Evolutionary conservation across 2,329 filamentous ascomycete genomes (phyloP).

Genomic region (Xylaria sp.): DNA sequence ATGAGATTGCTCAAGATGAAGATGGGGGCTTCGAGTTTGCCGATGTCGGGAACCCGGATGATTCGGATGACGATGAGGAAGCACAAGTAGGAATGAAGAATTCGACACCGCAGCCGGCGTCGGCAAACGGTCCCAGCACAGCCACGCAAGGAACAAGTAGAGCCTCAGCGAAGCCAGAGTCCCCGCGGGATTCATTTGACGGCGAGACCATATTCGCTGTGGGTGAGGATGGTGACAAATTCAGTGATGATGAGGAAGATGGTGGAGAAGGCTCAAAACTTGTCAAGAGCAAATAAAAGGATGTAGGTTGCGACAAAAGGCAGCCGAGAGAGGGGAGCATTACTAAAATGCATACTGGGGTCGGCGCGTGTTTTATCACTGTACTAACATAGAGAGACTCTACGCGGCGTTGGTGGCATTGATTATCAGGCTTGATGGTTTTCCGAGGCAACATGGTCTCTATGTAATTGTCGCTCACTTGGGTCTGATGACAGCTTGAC

Average conservation of each 20-base stretch:
- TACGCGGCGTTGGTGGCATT: conserved; percentile 34
- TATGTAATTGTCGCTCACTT: conserved; percentile 22
- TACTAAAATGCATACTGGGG: not conserved
- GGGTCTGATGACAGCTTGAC: not conserved
- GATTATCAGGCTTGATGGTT: conserved; percentile 19
- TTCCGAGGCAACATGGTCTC: conserved; percentile 11
- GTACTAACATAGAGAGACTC: conserved; percentile 34
- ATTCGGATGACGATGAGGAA: conserved; percentile 66
- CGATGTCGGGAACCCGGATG: conserved; percentile 79
- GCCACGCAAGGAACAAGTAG: conserved; percentile 33
- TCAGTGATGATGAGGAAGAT: conserved; percentile 73
- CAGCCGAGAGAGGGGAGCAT: not conserved
- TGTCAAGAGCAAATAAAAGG: conserved; percentile 51
- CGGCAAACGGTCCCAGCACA: conserved; percentile 24
- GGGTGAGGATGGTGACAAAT: conserved; percentile 82
- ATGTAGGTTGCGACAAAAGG: not conserved
- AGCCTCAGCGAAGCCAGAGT: conserved; percentile 52
- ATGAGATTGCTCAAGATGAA: conserved; percentile 98
- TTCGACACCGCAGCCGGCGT: conserved; percentile 34
- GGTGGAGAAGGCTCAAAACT: conserved; percentile 63
- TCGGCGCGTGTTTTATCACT: conserved; percentile 27
- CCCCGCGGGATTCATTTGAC: conserved; percentile 64
- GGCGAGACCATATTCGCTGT: conserved; percentile 97
- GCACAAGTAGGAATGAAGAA: conserved; percentile 52
- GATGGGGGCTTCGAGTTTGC: conserved; percentile 94